Evolutionary conservation across 75 land plant genomes (phyloP), one percentile per base, ranked within the genome.

Genomic region (Sequoia sempervirens): DNA sequence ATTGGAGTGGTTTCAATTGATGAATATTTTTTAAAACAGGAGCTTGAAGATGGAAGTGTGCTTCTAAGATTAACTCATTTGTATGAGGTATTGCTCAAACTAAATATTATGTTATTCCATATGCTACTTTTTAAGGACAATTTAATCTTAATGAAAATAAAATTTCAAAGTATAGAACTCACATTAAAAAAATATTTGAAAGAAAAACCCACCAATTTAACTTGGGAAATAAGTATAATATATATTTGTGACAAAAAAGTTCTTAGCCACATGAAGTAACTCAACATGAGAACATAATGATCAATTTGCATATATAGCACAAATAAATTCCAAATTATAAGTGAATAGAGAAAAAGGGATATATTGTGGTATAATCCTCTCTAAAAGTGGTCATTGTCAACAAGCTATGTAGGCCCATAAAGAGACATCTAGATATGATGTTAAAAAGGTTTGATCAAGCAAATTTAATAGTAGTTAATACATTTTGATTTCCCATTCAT

Each of bases 31-130:
- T 84, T 23, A 14, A 34, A 81, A 37, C 84, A 94, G 93, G 92
- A 87, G 69, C 88, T 93, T 37, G 91, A 93, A 54, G 87, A 93
- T 88, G 91, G 92, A 75, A 84, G 83, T 68, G 87, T 87, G 14
- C 91, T 93, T 14, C 82, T 93, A 15, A 90, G 95, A 17, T 64
- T 94, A 81, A 93, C 96, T 73, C 96, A 94, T 87, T 83, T 94
- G 2, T 94, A 86, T 85, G 95, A 94, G 94, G 96, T 94, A 82
- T 14, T 81, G 34, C 58, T 78, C 52, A 20, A n/a, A n/a, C 80
- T 26, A 78, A 37, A n/a, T 38, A 47, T 14, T 43, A 1, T 13
- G 32, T 30, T 70, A 30, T 70, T 68, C 12, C 2, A 10, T 32
- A 9, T 70, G 32, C 73, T 32, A 32, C 13, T 32, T 11, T 11